Evolutionary conservation across 768 basidiomycete species (phyloP).

Genomic region (Suillus lakei): DNA sequence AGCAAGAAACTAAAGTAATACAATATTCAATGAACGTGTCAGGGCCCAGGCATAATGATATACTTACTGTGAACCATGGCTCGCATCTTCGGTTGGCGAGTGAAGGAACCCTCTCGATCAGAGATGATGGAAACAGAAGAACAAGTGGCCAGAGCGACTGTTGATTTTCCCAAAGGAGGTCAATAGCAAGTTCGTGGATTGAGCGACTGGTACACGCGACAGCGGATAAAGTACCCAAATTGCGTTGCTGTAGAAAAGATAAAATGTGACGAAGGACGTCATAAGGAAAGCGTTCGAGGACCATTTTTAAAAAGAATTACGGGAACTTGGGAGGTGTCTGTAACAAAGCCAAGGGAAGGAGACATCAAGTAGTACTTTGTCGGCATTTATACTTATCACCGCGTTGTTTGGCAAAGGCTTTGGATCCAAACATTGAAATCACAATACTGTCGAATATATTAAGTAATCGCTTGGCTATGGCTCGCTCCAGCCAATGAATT

Average conservation of each 20-base stretch:
- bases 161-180: background rate
- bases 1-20: background rate
- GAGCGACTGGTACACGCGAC: background rate
- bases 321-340: background rate
- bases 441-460: background rate
- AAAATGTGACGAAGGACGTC: background rate
- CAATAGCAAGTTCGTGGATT: background rate
- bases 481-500: background rate
- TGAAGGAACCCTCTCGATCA: background rate
- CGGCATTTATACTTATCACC: no score
- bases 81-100: background rate
- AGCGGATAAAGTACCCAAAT: background rate
- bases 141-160: background rate
- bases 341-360: no score
- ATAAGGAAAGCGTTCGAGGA: background rate
- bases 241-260: background rate
- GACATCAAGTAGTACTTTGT: no score
- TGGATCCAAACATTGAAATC: slow-evolving; percentile 1
- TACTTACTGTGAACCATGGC: background rate
- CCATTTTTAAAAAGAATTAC: background rate
- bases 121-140: background rate
- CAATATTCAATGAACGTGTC: background rate
- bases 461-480: background rate
- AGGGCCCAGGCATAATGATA: background rate
- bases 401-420: background rate